These are phyloP conservation scores for Miscanthus lutarioriparius DNA, from an alignment of 176 grass and related monocot genomes.

Conservation along the genomic window DNA sequence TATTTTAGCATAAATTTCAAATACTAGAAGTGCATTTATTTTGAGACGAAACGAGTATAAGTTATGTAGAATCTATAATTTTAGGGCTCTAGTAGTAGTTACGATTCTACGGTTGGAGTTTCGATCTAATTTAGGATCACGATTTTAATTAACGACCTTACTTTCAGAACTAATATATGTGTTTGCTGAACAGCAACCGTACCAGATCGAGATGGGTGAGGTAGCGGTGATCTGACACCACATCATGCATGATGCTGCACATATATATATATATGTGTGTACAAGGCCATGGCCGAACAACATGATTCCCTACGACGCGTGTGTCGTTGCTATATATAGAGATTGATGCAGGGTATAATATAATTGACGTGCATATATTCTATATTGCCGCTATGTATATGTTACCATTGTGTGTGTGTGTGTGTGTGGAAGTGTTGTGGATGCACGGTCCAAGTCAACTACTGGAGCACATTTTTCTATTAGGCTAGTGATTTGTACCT, in stretches of 20 bases:
- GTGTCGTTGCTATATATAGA: slow-evolving; percentile 17
- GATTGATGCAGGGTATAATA: slow-evolving; percentile 4
- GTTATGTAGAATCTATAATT: too few relatives aligned
- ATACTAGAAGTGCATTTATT: too few relatives aligned
- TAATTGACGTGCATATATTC: neutral
- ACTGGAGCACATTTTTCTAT: slow-evolving; percentile 17
- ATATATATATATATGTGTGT: too few relatives aligned
- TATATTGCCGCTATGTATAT: neutral
- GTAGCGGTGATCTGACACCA: slow-evolving; percentile 18
- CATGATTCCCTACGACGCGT: neutral
- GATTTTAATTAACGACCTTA: neutral
- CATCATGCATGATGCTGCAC: too few relatives aligned
- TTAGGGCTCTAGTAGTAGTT: neutral
- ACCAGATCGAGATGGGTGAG: neutral
- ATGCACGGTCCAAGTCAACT: slow-evolving; percentile 34
- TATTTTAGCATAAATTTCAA: too few relatives aligned
- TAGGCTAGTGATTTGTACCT: slow-evolving; percentile 8
- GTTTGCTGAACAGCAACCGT: neutral
- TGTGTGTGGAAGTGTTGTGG: neutral
- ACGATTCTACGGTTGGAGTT: neutral
- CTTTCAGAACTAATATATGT: neutral
- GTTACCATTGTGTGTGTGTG: neutral
- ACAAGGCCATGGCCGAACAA: neutral
- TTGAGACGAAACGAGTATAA: too few relatives aligned
- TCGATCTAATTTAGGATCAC: neutral